A percentile compares a stretch with the other conserved stretches of the same genome.
Evolutionary conservation across 1,139 yeast genomes (phyloP).

Genomic region (Yamadazyma trypodendri): DNA sequence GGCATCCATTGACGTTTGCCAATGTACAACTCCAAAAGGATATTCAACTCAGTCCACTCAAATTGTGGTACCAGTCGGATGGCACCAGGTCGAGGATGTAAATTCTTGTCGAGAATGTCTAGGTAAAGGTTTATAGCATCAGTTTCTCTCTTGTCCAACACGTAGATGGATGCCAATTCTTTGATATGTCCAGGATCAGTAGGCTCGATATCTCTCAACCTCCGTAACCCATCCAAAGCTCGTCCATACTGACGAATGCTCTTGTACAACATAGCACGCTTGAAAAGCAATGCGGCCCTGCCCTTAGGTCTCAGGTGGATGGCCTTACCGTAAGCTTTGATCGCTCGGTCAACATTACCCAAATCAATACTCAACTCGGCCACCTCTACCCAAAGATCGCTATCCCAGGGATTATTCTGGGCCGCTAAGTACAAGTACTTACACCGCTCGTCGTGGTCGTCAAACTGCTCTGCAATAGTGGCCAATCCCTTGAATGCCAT

Average conservation of each 20-base stretch:
- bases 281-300: conserved; percentile 55
- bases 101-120: conserved; percentile 60
- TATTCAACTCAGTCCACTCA: conserved; percentile 87
- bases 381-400: conserved; percentile 79
- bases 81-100: conserved; percentile 22
- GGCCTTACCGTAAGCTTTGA: conserved; percentile 77
- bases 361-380: conserved; percentile 73
- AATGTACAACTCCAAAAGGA: conserved; percentile 73
- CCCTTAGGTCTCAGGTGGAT: conserved; percentile 49
- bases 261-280: conserved; percentile 65
- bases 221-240: conserved; percentile 75
- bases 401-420: conserved; percentile 68
- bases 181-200: conserved; percentile 60
- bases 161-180: conserved; percentile 75
- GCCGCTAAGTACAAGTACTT: conserved; percentile 59
- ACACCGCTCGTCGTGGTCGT: conserved; percentile 69
- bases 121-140: conserved; percentile 83
- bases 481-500: conserved; percentile 86
- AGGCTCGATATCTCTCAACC: conserved; percentile 60
- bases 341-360: conserved; percentile 77
- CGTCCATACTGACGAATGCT: conserved; percentile 63
- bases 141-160: conserved; percentile 68
- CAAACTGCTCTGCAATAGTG: conserved; percentile 72
- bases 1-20: conserved; percentile 62
- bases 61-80: conserved; percentile 44